Evolutionary conservation across 192 early-diverging fungal genomes (phyloP).

Genomic region (Coemansia sp.): DNA sequence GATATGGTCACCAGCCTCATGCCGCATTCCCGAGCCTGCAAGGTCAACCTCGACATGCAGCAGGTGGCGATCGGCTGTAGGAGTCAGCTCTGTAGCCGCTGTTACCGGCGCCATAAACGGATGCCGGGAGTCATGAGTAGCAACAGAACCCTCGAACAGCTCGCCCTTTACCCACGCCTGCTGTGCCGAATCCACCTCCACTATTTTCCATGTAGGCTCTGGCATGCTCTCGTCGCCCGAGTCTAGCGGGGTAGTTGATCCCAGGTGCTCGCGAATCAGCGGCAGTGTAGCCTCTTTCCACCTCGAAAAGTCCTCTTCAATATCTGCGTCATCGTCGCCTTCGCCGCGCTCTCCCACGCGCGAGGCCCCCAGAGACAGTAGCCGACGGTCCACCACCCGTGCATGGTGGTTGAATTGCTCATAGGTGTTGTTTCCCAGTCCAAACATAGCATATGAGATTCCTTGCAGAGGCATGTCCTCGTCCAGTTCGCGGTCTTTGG

Average conservation of each 20-base stretch:
- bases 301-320: slow-evolving; percentile 94
- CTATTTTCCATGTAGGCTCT: slow-evolving; percentile 57
- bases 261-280: slow-evolving; percentile 70
- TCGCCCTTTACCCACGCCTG: slow-evolving; percentile 41
- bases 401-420: slow-evolving; percentile 80
- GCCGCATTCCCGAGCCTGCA: slow-evolving; percentile 72
- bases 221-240: slow-evolving; percentile 30
- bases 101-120: slow-evolving; percentile 75
- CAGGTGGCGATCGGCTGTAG: slow-evolving; percentile 70
- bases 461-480: slow-evolving; percentile 64
- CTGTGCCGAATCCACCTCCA: slow-evolving; percentile 52
- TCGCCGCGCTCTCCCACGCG: slow-evolving; percentile 80
- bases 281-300: slow-evolving; percentile 91
- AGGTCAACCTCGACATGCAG: slow-evolving; percentile 95
- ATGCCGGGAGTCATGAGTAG: slow-evolving; percentile 80
- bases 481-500: slow-evolving; percentile 75
- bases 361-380: slow-evolving; percentile 70
- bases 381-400: slow-evolving; percentile 63
- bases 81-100: slow-evolving; percentile 67
- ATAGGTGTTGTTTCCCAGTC: slow-evolving; percentile 57
- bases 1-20: slow-evolving; percentile 93
- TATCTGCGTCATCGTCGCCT: slow-evolving; percentile 94
- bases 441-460: slow-evolving; percentile 49
- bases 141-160: slow-evolving; percentile 21
- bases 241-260: slow-evolving; percentile 42